phyloP scores from a whole-genome alignment of 495 filamentous ascomycete genomes.

The Annulohypoxylon moriforme region DNA sequence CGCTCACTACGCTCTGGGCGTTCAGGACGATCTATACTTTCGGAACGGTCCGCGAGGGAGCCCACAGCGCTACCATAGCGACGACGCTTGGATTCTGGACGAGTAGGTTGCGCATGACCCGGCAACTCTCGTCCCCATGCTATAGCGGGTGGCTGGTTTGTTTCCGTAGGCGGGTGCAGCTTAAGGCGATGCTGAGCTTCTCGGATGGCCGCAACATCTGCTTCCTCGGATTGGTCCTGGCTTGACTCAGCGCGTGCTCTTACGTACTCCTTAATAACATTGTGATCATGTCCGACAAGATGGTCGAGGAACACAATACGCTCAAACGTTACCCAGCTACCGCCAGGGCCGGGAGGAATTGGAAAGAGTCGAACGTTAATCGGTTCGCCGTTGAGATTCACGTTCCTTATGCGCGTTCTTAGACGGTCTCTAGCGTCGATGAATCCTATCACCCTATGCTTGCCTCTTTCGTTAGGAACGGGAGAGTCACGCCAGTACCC shows the following conservation, averaged over 20 bases:
- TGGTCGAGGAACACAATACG: conserved; percentile 62
- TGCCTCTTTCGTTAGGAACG: conserved; percentile 53
- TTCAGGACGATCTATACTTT: neutral
- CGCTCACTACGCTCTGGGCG: conserved; percentile 1
- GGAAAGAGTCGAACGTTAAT: conserved; percentile 55
- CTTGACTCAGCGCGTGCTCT: conserved; percentile 57
- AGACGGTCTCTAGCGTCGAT: conserved; percentile 65
- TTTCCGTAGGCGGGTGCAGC: conserved; percentile 52
- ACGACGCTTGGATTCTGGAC: conserved; percentile 54
- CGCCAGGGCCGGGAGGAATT: conserved; percentile 63
- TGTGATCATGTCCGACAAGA: conserved; percentile 58
- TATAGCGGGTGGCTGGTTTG: conserved; percentile 48
- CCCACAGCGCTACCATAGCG: conserved; percentile 36
- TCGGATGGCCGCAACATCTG: conserved; percentile 49
- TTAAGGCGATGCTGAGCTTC: conserved; percentile 53
- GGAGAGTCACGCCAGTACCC: conserved; percentile 67
- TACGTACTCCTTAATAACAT: conserved; percentile 66
- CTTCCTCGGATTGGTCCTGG: conserved; percentile 38
- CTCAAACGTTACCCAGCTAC: conserved; percentile 67
- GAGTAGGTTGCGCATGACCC: conserved; percentile 47
- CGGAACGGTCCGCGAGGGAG: conserved; percentile 30
- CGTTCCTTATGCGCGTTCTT: conserved; percentile 60
- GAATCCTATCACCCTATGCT: conserved; percentile 65
- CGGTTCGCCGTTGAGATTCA: conserved; percentile 51
- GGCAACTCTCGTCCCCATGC: conserved; percentile 59